These are phyloP conservation scores for Postia placenta DNA, from an alignment of 768 basidiomycete genomes.

Conservation along the genomic window DNA sequence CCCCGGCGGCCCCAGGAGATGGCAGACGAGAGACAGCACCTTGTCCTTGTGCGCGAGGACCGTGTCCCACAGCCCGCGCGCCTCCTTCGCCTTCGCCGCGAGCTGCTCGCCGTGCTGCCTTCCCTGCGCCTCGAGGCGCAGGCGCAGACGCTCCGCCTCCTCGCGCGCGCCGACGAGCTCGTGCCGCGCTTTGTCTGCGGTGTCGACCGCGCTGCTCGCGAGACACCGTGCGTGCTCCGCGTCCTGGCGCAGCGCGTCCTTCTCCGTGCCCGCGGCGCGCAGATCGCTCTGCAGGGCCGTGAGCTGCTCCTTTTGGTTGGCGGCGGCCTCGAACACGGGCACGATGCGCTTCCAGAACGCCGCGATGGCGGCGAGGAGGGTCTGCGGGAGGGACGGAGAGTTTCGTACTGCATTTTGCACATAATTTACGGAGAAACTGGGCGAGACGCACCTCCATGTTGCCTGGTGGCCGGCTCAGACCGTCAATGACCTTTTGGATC, in stretches of 20 bases:
- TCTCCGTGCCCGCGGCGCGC: not conserved
- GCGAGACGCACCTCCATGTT: slow-evolving; percentile 1
- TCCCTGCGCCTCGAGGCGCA: not conserved
- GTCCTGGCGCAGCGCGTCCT: not conserved
- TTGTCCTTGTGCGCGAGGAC: slow-evolving; percentile 5
- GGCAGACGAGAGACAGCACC: not conserved
- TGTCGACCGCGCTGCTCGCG: not conserved
- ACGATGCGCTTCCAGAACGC: not conserved
- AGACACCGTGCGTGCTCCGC: not conserved
- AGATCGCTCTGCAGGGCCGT: not conserved
- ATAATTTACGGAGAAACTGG: not conserved
- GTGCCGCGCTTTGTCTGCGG: slow-evolving; percentile 1
- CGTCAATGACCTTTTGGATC: slow-evolving; percentile 1
- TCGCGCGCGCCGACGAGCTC: not conserved
- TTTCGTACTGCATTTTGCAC: not conserved
- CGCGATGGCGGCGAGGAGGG: not conserved
- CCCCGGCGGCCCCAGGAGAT: not conserved
- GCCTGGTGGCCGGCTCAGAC: not conserved
- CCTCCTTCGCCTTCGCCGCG: not conserved
- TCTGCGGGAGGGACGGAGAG: too few species aligned
- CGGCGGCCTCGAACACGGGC: not conserved
- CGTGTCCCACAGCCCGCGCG: not conserved
- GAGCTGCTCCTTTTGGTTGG: not conserved
- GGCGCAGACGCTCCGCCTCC: not conserved
- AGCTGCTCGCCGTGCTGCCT: not conserved